Base-by-base conservation (phyloP, 2,329 filamentous ascomycete genomes). In the Nemania sp. region DNA sequence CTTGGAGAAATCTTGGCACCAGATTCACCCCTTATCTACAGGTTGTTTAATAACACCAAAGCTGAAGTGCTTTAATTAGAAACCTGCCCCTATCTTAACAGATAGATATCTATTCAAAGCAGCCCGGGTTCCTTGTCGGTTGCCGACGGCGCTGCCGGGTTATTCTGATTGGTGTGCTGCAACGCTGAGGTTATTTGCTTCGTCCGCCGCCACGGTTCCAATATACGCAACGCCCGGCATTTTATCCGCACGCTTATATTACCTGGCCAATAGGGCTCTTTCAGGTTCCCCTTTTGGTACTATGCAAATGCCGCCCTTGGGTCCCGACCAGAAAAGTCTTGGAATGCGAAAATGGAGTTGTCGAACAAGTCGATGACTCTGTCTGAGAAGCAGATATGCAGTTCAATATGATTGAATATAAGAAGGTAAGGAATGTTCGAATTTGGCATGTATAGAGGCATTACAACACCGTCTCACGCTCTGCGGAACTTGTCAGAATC, bases 221-320 rank as follows among this genome's bases (percentile, higher is more conserved):
- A 20, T 11, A 24, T 20, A 47, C 4, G 15, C 20, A 24, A n/a
- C 13, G 43, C 15, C 20, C 43, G 43, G 43, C 43, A 22, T 3
- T 47, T 47, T 41, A 41, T 41, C 35, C 35, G 13, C 35, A 47
- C n/a, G 20, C 43, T 3, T 47, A 47, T 5, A 47, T 47, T 47
- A 11, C 43, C 43, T 47, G 43, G n/a, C 43, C 43, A 47, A 47
- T 47, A 11, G 43, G n/a, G n/a, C 43, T 47, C 43, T 47, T 47
- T 3, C 43, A 6, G 43, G 15, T 24, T 47, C 20, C 43, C 4
- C 8, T 47, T 47, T 47, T 47, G n/a, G 43, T 22, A 47, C 5
- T 24, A 3, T 47, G 5, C 2, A 47, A 20, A 47, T 47, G 43
- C 43, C 43, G 43, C 20, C 43, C 15, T 7, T 24, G 11, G 6